These are phyloP conservation scores for Flaveria bidentis DNA, from an alignment of 129 eudicot species.

Conservation along the genomic window DNA sequence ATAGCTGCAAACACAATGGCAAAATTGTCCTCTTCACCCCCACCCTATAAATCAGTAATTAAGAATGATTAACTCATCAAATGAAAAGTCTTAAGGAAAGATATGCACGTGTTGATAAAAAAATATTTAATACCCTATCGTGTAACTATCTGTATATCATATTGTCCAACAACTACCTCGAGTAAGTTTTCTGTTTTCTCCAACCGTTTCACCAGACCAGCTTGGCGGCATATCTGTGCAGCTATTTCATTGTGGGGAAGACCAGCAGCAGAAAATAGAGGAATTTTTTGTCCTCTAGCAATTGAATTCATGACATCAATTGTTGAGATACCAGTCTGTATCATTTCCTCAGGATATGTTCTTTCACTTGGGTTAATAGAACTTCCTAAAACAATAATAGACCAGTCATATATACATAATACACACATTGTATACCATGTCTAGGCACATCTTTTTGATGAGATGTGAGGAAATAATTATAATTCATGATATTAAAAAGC, in stretches of 20 bases:
- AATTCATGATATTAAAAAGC: neutral
- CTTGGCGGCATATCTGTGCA: slow-evolving; percentile 99
- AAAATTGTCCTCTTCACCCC: slow-evolving; percentile 91
- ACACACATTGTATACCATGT: neutral
- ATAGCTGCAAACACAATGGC: slow-evolving; percentile 99
- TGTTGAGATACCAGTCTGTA: slow-evolving; percentile 96
- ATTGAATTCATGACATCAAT: slow-evolving; percentile 98
- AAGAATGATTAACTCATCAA: slow-evolving; percentile 10
- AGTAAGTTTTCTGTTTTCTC: slow-evolving; percentile 81
- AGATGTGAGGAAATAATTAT: neutral
- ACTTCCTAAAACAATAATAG: slow-evolving; percentile 60
- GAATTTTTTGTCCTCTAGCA: slow-evolving; percentile 98
- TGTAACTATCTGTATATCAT: neutral
- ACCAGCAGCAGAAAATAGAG: slow-evolving; percentile 99
- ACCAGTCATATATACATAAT: slow-evolving; percentile 6
- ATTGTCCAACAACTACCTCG: slow-evolving; percentile 53
- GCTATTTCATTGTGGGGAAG: slow-evolving; percentile 99
- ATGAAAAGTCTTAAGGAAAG: neutral
- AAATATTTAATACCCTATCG: neutral
- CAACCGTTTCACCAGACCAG: slow-evolving; percentile 96
- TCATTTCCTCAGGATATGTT: slow-evolving; percentile 99
- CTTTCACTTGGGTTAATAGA: slow-evolving; percentile 97
- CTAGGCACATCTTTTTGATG: neutral
- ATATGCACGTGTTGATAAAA: neutral
- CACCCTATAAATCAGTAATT: slow-evolving; percentile 31